These are phyloP conservation scores for Allomyces macrogynus DNA, from an alignment of 192 early-diverging fungal genomes.

Conservation along the genomic window DNA sequence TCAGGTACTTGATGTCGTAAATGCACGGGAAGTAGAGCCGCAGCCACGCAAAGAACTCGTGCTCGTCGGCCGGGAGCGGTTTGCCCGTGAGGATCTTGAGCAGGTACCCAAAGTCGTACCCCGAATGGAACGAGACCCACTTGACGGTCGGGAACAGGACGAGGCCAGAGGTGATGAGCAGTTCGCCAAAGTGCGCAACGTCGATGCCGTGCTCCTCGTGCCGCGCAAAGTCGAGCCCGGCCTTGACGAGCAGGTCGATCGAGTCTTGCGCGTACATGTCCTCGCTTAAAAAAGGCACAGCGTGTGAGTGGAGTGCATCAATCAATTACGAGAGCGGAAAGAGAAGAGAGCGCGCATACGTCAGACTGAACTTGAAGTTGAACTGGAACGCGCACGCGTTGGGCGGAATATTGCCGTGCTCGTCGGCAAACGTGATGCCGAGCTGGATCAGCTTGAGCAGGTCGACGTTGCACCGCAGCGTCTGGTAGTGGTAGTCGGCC, in stretches of 20 bases:
- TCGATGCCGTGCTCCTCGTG: constrained; percentile 93
- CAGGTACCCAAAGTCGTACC: constrained; percentile 97
- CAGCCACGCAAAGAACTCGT: constrained; percentile 83
- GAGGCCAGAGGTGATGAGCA: constrained; percentile 93
- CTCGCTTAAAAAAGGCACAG: constrained; percentile 19
- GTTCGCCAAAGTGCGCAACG: constrained; percentile 85
- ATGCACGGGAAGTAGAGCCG: constrained; percentile 92
- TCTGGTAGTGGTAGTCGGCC: constrained; percentile 98
- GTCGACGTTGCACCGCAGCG: constrained; percentile 92
- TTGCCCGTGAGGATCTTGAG: constrained; percentile 86
- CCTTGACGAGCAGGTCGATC: constrained; percentile 88
- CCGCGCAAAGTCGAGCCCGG: constrained; percentile 93
- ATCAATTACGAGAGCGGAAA: too few relatives aligned
- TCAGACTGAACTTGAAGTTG: constrained; percentile 92
- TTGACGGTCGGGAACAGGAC: constrained; percentile 84
- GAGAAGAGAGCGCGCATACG: constrained; percentile 20
- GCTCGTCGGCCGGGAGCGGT: constrained; percentile 79
- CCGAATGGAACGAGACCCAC: constrained; percentile 95
- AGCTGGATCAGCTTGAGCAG: constrained; percentile 94
- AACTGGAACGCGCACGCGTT: constrained; percentile 95
- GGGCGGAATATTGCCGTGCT: constrained; percentile 60
- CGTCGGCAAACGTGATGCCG: constrained; percentile 84
- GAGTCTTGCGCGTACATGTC: constrained; percentile 99
- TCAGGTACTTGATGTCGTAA: constrained; percentile 97
- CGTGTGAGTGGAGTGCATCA: background rate